These are phyloP conservation scores for Cymodocea nodosa DNA, from an alignment of 116 monocot species.

Conservation along the genomic window DNA sequence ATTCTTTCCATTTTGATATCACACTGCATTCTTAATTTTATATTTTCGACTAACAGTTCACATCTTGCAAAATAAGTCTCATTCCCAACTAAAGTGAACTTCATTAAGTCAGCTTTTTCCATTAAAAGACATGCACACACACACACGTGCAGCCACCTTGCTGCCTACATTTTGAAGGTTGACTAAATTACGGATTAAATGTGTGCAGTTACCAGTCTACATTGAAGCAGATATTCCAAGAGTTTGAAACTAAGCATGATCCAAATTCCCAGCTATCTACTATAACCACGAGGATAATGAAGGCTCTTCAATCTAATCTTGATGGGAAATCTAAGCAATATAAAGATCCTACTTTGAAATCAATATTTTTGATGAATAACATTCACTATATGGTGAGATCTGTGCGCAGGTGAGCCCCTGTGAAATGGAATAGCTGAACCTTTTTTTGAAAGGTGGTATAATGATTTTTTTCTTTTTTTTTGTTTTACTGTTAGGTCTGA, in stretches of 20 bases:
- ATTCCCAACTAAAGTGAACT: no score
- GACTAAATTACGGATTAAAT: not conserved
- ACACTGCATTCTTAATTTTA: not conserved
- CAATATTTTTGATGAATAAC: conserved; percentile 95
- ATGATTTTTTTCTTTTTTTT: not conserved
- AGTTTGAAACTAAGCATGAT: conserved; percentile 36
- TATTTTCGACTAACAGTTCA: not conserved
- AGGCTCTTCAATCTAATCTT: conserved; percentile 84
- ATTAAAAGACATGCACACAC: no score
- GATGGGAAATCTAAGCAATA: conserved; percentile 94
- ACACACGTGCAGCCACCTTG: no score
- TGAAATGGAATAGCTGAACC: not conserved
- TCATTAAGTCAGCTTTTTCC: no score
- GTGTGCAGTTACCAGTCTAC: conserved; percentile 49
- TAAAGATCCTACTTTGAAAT: conserved; percentile 70
- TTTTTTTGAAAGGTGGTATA: no score
- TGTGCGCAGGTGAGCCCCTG: conserved; percentile 60
- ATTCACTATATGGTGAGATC: conserved; percentile 97
- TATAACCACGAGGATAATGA: conserved; percentile 87
- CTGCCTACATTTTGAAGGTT: no score
- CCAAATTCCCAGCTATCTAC: conserved; percentile 45
- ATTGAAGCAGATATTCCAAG: conserved; percentile 52
- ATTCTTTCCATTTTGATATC: not conserved
- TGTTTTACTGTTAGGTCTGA: conserved; percentile 41
- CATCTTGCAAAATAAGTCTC: no score